phyloP scores from a whole-genome alignment of 345 rosid genomes.

The Eucalyptus cloeziana region DNA sequence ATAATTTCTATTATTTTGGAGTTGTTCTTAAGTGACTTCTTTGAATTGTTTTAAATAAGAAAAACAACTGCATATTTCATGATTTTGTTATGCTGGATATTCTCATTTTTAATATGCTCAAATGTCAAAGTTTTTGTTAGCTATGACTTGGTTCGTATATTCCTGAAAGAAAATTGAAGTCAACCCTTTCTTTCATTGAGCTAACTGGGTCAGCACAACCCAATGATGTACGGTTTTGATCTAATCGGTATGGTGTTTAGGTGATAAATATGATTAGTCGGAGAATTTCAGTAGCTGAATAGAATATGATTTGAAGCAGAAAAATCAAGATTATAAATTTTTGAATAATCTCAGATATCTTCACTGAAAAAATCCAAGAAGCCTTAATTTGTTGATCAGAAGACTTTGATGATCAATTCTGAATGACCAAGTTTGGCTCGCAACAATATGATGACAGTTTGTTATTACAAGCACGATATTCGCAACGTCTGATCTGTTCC shows the following conservation, averaged over 20 bases:
- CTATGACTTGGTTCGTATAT: neutral
- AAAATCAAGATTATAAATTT: neutral
- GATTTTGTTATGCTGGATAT: neutral
- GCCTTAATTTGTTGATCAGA: neutral
- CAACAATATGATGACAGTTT: neutral
- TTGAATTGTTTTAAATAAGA: neutral
- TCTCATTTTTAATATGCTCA: neutral
- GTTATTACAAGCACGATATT: neutral
- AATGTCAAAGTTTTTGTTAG: neutral
- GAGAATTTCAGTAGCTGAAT: neutral
- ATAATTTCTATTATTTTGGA: neutral
- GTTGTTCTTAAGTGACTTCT: neutral
- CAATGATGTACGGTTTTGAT: neutral
- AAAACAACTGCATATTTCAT: neutral
- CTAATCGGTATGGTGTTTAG: neutral
- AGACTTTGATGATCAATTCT: neutral
- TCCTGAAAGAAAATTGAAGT: neutral
- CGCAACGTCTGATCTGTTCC: neutral
- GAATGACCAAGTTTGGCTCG: neutral
- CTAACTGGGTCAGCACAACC: neutral
- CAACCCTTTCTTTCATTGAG: neutral
- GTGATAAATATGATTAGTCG: neutral
- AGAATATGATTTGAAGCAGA: neutral
- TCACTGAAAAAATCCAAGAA: neutral
- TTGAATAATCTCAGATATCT: neutral